These are phyloP conservation scores for Calonectria henricotiae DNA, from an alignment of 2,329 filamentous ascomycete species.

Conservation along the genomic window DNA sequence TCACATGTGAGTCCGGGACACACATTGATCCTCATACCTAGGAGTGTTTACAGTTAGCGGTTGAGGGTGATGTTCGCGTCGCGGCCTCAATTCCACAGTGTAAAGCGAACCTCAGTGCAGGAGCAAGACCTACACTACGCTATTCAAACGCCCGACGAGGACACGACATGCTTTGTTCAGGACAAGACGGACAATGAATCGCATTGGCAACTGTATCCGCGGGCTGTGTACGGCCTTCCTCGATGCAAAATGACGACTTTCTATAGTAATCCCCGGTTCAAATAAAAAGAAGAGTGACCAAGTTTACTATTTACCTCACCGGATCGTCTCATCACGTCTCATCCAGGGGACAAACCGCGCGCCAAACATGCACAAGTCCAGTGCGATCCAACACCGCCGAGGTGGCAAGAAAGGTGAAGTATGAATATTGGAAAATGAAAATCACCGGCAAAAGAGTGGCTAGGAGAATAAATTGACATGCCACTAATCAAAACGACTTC, in stretches of 20 bases:
- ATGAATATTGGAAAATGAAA: background rate
- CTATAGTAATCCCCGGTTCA: background rate
- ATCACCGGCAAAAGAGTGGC: no score
- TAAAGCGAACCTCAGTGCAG: background rate
- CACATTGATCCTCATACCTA: background rate
- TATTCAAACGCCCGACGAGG: background rate
- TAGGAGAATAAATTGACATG: background rate
- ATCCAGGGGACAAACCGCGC: background rate
- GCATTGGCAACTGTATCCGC: background rate
- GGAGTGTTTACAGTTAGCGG: background rate
- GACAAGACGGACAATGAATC: background rate
- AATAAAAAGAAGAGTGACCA: background rate
- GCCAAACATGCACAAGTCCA: background rate
- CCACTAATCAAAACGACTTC: background rate
- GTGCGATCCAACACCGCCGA: no score
- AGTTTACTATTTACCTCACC: background rate
- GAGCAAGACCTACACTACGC: background rate
- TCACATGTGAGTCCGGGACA: constrained; percentile 2
- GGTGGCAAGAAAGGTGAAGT: background rate
- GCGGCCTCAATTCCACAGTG: background rate
- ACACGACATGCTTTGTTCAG: background rate
- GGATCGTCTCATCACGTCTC: background rate
- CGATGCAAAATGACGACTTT: background rate
- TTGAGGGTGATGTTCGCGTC: background rate
- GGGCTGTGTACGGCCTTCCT: no score